Evolutionary conservation across 768 basidiomycete species (phyloP).

Genomic region (Lentinula lateritia): DNA sequence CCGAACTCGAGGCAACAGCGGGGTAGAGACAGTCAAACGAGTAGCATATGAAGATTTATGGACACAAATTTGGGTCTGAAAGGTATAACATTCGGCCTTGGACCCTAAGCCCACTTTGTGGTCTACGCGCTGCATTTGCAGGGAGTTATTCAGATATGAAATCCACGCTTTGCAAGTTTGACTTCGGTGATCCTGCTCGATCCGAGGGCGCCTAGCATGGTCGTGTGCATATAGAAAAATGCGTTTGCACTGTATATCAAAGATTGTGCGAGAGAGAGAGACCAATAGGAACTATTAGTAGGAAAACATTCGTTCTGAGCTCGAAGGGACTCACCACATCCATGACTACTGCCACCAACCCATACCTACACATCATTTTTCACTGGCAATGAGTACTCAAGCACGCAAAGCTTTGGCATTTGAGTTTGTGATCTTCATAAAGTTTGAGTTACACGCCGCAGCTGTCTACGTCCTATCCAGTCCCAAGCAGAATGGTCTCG

Average conservation of each 20-base stretch:
- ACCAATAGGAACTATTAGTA: background rate
- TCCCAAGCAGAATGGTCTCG: background rate
- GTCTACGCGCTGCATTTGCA: background rate
- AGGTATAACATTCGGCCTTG: background rate
- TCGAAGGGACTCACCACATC: background rate
- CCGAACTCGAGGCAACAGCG: background rate
- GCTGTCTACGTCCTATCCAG: background rate
- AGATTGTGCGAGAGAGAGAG: background rate
- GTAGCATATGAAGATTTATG: background rate
- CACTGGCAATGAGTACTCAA: background rate
- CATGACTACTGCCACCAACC: background rate
- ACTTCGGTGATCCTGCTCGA: background rate
- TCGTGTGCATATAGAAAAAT: background rate
- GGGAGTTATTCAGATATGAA: background rate
- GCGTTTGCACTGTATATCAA: background rate
- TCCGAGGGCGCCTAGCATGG: background rate
- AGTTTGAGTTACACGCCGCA: background rate
- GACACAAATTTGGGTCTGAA: background rate
- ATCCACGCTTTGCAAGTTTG: background rate
- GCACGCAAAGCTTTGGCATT: background rate
- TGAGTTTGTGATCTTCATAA: background rate
- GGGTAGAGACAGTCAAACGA: background rate
- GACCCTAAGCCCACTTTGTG: background rate
- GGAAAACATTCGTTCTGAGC: background rate
- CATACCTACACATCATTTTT: background rate